These are phyloP conservation scores for Gossypium bickii DNA, from an alignment of 345 rosid genomes.

Conservation along the genomic window DNA sequence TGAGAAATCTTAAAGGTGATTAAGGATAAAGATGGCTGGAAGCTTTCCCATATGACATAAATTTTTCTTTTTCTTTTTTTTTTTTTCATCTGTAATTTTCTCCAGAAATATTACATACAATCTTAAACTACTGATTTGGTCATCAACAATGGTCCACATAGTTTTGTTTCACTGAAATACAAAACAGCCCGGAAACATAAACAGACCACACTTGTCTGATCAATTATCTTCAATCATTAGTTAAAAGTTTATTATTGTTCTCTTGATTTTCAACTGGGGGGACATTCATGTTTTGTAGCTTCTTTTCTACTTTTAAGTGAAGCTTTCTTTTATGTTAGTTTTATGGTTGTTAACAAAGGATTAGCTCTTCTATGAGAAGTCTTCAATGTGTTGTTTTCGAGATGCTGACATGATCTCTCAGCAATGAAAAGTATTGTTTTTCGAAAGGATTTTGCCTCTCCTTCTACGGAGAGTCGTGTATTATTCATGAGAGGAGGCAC, in stretches of 20 bases:
- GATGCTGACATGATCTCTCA: too few species aligned
- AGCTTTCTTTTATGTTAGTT: neutral
- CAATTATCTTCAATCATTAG: conserved; percentile 5
- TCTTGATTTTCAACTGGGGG: conserved; percentile 34
- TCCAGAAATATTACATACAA: neutral
- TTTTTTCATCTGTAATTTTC: neutral
- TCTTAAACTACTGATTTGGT: neutral
- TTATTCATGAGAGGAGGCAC: rapidly evolving
- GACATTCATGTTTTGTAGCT: conserved; percentile 17
- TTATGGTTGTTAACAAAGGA: too few species aligned
- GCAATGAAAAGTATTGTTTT: too few species aligned
- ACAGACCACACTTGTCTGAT: conserved; percentile 32
- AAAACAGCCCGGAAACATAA: conserved; percentile 22
- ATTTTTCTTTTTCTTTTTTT: neutral
- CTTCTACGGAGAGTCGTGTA: too few species aligned
- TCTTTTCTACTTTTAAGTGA: neutral
- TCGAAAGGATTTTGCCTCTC: too few species aligned
- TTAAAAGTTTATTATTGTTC: conserved; percentile 23
- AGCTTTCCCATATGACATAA: conserved; percentile 11
- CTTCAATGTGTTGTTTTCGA: too few species aligned
- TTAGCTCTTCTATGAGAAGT: too few species aligned
- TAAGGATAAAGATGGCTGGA: neutral
- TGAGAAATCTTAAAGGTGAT: neutral
- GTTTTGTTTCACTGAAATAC: conserved; percentile 25
- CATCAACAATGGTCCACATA: neutral